Evolutionary conservation across 2,329 filamentous ascomycete species (phyloP), one percentile per base, ranked within the genome.

Genomic region (Fusarium nanum): DNA sequence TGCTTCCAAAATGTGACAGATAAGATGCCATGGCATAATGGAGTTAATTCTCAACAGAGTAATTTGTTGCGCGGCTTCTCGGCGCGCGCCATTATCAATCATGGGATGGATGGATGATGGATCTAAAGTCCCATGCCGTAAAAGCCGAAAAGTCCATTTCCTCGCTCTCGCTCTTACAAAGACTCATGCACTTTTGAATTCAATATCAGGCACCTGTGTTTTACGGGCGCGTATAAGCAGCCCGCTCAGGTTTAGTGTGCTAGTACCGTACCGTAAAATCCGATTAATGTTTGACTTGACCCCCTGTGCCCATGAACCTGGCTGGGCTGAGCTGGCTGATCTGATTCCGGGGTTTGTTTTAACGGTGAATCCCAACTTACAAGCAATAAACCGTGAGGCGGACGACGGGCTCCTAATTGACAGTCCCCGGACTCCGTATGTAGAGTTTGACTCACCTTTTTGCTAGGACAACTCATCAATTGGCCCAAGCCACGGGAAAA

Each of bases 401-500:
- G 52, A 49, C 60, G 28, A 44, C 52, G 28, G 28, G 12, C 28
- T 49, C 44, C 23, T 27, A 52, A 41, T 23, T 45, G 30, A 64
- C 63, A 27, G 57, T 41, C 30, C 32, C 18, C 32, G 54, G 30
- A 44, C 25, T 49, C 46, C 34, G 28, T 23, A 23, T 23, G 22
- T 44, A 55, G 47, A 50, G 22, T 47, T 68, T 70, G 68, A 70
- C 50, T 70, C 64, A 68, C 63, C 56, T 68, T 13, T 30, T 68
- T 65, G 59, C 59, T 32, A 49, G 67, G 48, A 70, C 68, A 70
- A 61, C 68, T 57, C 68, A 70, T 64, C 64, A 47, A 55, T 41
- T 56, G 55, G 59, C 48, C 59, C 60, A 71, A 70, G 68, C 64
- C 65, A 55, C 53, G 8, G 30, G 49, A 54, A 47, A 30, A 13